Evolutionary conservation across 345 rosid species (phyloP).

Genomic region (Toxicodendron radicans): DNA sequence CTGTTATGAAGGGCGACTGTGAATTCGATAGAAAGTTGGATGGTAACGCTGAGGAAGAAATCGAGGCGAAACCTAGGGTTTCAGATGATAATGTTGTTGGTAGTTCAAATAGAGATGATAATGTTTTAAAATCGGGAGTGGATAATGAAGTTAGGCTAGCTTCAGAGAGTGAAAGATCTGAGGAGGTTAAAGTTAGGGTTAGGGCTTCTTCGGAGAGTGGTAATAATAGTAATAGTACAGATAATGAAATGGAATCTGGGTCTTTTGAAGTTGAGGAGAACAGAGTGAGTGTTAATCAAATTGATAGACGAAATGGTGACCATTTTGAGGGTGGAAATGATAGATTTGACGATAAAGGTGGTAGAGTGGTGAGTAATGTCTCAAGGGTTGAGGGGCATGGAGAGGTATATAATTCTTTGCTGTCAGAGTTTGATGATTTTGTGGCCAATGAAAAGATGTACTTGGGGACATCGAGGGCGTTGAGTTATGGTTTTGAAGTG

Average conservation of each 20-base stretch:
- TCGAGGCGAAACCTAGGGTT: conserved; percentile 24
- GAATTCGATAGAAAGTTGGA: conserved; percentile 24
- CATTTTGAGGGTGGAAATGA: conserved; percentile 33
- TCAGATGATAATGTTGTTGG: conserved; percentile 18
- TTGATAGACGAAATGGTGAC: conserved; percentile 18
- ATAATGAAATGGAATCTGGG: conserved; percentile 31
- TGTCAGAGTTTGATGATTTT: conserved; percentile 88
- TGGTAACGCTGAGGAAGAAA: conserved; percentile 18
- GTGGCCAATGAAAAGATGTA: conserved; percentile 79
- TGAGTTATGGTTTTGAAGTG: conserved; percentile 78
- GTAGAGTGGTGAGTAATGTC: conserved; percentile 16
- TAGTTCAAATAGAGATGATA: conserved; percentile 20
- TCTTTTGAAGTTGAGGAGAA: conserved; percentile 30
- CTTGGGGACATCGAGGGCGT: conserved; percentile 64
- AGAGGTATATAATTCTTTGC: conserved; percentile 52
- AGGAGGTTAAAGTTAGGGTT: conserved; percentile 20
- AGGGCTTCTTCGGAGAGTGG: conserved; percentile 18
- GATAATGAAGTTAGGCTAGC: conserved; percentile 21
- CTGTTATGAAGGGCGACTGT: conserved; percentile 21
- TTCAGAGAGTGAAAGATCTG: conserved; percentile 31
- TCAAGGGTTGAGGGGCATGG: conserved; percentile 18
- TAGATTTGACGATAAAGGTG: conserved; percentile 22
- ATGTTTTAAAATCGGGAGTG: conserved; percentile 11
- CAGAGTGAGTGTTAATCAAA: conserved; percentile 8
- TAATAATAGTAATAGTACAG: conserved; percentile 6